Evolutionary conservation across 768 basidiomycete species (phyloP).

Genomic region (Termitomyces sp.): DNA sequence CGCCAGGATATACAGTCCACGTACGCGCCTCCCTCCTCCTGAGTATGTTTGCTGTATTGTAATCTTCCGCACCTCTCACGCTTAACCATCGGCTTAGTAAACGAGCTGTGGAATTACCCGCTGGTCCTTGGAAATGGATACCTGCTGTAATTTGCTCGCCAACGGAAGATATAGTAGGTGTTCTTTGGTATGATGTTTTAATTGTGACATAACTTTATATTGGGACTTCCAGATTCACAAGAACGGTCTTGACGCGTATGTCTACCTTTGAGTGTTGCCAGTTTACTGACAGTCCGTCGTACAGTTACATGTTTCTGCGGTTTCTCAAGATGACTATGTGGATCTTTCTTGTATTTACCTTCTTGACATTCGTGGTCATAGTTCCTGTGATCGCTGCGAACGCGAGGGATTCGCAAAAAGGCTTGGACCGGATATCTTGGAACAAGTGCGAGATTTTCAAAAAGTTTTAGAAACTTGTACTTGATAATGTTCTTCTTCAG

Average conservation of each 20-base stretch:
- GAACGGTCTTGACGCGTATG: constrained; percentile 1
- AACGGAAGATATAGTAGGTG: not conserved
- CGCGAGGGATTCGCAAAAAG: constrained; percentile 27
- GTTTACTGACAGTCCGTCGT: not conserved
- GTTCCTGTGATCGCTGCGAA: constrained; percentile 51
- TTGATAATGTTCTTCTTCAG: constrained; percentile 16
- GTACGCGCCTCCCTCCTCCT: constrained; percentile 58
- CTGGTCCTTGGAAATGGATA: constrained; percentile 1
- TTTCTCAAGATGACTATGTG: constrained; percentile 60
- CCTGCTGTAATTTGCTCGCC: not conserved
- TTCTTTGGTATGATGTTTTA: not conserved
- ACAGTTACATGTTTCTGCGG: constrained; percentile 53
- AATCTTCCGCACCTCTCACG: not conserved
- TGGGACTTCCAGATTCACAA: not conserved
- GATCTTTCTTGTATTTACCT: constrained; percentile 50
- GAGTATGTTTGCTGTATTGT: constrained; percentile 29
- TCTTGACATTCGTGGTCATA: constrained; percentile 60
- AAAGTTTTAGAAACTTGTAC: not conserved
- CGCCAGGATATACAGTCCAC: constrained; percentile 57
- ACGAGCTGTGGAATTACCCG: not conserved
- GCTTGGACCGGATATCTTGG: constrained; percentile 47
- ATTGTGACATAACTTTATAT: not conserved
- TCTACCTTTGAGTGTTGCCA: not conserved
- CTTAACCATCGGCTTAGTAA: not conserved
- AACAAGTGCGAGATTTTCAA: constrained; percentile 37